phyloP scores from a whole-genome alignment of 1,139 yeast species.

The Magnusiomyces tetraspermus region DNA sequence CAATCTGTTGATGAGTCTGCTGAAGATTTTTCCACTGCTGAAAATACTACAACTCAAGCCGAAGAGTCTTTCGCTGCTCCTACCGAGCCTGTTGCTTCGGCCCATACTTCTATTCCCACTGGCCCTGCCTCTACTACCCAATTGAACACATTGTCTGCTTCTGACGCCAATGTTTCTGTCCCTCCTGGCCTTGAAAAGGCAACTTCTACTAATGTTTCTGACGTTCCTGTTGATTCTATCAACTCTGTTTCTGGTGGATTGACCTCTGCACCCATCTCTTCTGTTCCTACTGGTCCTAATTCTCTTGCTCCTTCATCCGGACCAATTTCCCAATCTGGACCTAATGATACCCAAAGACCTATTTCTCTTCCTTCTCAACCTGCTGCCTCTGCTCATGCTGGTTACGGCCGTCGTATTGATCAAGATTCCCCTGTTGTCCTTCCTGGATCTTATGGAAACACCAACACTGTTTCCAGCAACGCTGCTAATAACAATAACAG shows the following conservation, averaged over 20 bases:
- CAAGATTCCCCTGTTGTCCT: constrained; percentile 54
- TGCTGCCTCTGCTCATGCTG: constrained; percentile 10
- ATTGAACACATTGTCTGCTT: constrained; percentile 17
- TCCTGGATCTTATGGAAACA: constrained; percentile 41
- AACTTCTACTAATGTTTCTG: constrained; percentile 14
- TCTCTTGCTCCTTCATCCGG: constrained; percentile 15
- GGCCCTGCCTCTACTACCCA: constrained; percentile 18
- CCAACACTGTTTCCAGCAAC: constrained; percentile 11
- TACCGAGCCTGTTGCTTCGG: constrained; percentile 14
- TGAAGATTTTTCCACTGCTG: background rate
- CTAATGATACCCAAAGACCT: constrained; percentile 1
- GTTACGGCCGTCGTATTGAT: constrained; percentile 30
- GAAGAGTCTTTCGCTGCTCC: constrained; percentile 14
- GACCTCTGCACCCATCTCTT: constrained; percentile 10
- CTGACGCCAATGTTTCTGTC: constrained; percentile 16
- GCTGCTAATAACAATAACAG: constrained; percentile 21
- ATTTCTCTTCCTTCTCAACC: constrained; percentile 18
- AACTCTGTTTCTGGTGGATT: constrained; percentile 13
- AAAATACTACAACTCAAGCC: constrained; percentile 12
- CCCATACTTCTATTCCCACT: constrained; percentile 16
- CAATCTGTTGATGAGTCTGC: constrained; percentile 8
- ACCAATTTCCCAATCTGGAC: background rate
- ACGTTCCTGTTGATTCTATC: constrained; percentile 14
- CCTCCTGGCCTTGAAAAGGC: constrained; percentile 14
- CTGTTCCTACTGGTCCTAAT: constrained; percentile 13